Conservation (phyloP, 2,329 filamentous ascomycete species). For the Cyclaneusma minus region DNA sequence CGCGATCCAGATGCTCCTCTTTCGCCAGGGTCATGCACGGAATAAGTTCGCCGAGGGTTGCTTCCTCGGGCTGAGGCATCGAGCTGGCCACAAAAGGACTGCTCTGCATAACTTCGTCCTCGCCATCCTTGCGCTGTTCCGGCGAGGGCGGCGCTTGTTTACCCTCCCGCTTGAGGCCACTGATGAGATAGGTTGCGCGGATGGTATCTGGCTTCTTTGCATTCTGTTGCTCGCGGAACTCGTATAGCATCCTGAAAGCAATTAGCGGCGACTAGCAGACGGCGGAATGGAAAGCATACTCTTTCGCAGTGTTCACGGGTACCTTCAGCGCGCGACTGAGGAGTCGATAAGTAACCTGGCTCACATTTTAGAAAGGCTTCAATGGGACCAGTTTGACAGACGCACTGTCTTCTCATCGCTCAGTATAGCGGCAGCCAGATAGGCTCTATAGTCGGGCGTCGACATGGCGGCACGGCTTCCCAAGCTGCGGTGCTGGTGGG, state of each 20-base stretch:
- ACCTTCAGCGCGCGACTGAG: slow-evolving; percentile 72
- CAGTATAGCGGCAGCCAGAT: slow-evolving; percentile 18
- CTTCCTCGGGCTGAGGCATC: slow-evolving; percentile 35
- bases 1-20: slow-evolving; percentile 60
- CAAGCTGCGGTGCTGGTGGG: no score
- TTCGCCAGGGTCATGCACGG: slow-evolving; percentile 50
- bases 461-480: no score
- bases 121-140: slow-evolving; percentile 32
- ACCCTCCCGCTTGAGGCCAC: slow-evolving; percentile 42
- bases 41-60: slow-evolving; percentile 34
- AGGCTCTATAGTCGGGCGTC: no score
- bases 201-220: slow-evolving; percentile 55
- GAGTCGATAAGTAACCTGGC: slow-evolving; percentile 71
- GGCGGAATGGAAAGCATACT: slow-evolving; percentile 32
- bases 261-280: slow-evolving; percentile 2
- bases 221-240: slow-evolving; percentile 71
- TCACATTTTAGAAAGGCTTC: slow-evolving; percentile 6
- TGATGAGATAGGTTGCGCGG: slow-evolving; percentile 86
- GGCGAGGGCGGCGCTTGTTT: slow-evolving; percentile 22
- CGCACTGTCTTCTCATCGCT: slow-evolving; percentile 19
- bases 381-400: no score
- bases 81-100: slow-evolving; percentile 55
- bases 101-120: slow-evolving; percentile 51
- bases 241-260: slow-evolving; percentile 60
- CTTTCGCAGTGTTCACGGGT: slow-evolving; percentile 77